A percentile compares a stretch with the other conserved stretches of the same genome.
Conservation (phyloP, 176 grass and related monocot genomes). For the Cenchrus fungigraminus region DNA sequence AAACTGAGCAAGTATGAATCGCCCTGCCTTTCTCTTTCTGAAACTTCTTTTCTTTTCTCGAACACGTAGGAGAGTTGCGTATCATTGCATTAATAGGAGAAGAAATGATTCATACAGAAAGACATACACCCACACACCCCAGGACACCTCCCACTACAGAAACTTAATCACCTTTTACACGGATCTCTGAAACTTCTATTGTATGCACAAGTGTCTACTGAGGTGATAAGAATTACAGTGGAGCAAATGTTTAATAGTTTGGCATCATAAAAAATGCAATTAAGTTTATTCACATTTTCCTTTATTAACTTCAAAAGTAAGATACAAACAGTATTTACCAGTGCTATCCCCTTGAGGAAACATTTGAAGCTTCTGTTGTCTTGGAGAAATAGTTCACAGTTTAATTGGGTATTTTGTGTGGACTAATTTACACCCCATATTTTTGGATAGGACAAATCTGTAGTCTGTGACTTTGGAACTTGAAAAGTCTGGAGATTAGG, state of each 20-base stretch:
- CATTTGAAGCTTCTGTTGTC: background rate
- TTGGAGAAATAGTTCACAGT: constrained; percentile 7
- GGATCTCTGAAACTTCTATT: constrained; percentile 1
- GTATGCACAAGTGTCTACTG: background rate
- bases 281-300: background rate
- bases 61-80: no score
- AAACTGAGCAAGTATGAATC: constrained; percentile 72
- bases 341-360: constrained; percentile 1
- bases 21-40: background rate
- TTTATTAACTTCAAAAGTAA: background rate
- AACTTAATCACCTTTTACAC: no score
- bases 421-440: background rate
- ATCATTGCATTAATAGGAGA: no score
- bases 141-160: no score
- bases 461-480: background rate
- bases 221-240: background rate
- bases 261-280: background rate
- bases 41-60: background rate
- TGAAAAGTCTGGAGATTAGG: background rate
- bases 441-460: background rate
- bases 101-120: no score
- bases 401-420: background rate
- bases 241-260: background rate
- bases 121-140: no score
- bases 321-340: background rate